Conservation (phyloP, 805 yeast genomes). For the Myxozyma melibiosi region DNA sequence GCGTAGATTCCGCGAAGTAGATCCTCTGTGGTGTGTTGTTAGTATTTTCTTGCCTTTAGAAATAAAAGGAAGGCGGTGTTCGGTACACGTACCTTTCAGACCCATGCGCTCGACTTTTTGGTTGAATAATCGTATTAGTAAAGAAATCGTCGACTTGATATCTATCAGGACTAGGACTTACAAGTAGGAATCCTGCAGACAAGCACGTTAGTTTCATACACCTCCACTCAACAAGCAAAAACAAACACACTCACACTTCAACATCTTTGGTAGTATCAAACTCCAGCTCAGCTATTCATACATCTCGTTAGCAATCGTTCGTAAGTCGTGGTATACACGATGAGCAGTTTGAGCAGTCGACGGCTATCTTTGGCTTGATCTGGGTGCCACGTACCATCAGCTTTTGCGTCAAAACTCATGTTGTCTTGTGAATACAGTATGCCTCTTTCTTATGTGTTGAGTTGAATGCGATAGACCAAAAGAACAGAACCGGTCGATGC, state of each 20-base stretch:
- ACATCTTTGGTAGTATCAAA: constrained; percentile 64
- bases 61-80: too few relatives aligned
- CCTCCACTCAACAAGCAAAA: neutral
- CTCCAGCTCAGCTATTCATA: constrained; percentile 46
- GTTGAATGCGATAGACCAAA: too few relatives aligned
- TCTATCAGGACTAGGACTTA: constrained; percentile 5
- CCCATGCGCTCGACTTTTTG: constrained; percentile 36
- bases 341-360: too few relatives aligned
- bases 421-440: too few relatives aligned
- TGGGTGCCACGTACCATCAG: constrained; percentile 18
- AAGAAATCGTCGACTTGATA: neutral
- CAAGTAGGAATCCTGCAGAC: constrained; percentile 29
- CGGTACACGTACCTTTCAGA: constrained; percentile 33
- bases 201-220: neutral
- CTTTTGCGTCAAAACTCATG: constrained; percentile 27
- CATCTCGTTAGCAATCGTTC: too few relatives aligned
- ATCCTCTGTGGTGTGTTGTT: constrained; percentile 32
- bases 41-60: neutral
- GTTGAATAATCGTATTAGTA: constrained; percentile 1
- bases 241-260: constrained; percentile 37
- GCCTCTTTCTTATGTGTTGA: neutral
- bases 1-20: constrained; percentile 66
- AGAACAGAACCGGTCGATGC: neutral
- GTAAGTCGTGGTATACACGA: too few relatives aligned
- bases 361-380: too few relatives aligned